A percentile compares a stretch with the other conserved stretches of the same genome.
Evolutionary conservation across 768 basidiomycete species (phyloP).

Genomic region (Lactarius tabidus): DNA sequence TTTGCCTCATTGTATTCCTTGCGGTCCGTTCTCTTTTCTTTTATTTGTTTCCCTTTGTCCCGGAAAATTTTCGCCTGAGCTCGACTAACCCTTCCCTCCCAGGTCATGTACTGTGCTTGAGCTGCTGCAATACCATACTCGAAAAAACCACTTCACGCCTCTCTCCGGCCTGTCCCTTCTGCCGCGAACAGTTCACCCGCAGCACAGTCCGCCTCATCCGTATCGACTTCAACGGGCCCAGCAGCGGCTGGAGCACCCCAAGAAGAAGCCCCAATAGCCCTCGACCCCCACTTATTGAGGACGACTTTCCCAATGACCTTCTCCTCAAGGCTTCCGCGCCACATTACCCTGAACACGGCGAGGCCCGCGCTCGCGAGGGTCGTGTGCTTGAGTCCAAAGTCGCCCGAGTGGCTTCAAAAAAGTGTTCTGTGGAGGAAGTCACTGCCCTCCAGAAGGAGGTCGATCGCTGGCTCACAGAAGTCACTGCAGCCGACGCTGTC

Average conservation of each 20-base stretch:
- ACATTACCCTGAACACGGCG: constrained; percentile 26
- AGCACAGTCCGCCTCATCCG: constrained; percentile 73
- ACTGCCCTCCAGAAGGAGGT: constrained; percentile 73
- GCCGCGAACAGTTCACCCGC: constrained; percentile 67
- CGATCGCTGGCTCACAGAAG: constrained; percentile 66
- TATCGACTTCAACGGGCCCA: constrained; percentile 57
- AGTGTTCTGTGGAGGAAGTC: constrained; percentile 85
- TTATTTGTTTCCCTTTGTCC: constrained; percentile 18
- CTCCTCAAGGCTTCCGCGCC: constrained; percentile 32
- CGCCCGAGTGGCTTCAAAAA: constrained; percentile 73
- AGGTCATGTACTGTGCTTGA: constrained; percentile 80
- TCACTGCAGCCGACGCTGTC: constrained; percentile 61
- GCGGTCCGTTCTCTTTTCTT: constrained; percentile 51
- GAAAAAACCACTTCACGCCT: constrained; percentile 73
- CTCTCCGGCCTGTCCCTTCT: constrained; percentile 78
- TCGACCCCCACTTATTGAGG: constrained; percentile 39
- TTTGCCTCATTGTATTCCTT: constrained; percentile 76
- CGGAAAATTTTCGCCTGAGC: constrained; percentile 29
- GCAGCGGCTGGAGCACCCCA: constrained; percentile 67
- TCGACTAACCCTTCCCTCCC: constrained; percentile 16
- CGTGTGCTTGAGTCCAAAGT: constrained; percentile 75
- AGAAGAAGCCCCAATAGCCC: constrained; percentile 46
- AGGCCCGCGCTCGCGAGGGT: constrained; percentile 45
- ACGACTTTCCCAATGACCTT: constrained; percentile 38
- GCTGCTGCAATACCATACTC: constrained; percentile 74